A percentile compares a stretch with the other conserved stretches of the same genome.
These are phyloP conservation scores for Sindora glabra DNA, from an alignment of 306 rosid genomes.

Conservation along the genomic window DNA sequence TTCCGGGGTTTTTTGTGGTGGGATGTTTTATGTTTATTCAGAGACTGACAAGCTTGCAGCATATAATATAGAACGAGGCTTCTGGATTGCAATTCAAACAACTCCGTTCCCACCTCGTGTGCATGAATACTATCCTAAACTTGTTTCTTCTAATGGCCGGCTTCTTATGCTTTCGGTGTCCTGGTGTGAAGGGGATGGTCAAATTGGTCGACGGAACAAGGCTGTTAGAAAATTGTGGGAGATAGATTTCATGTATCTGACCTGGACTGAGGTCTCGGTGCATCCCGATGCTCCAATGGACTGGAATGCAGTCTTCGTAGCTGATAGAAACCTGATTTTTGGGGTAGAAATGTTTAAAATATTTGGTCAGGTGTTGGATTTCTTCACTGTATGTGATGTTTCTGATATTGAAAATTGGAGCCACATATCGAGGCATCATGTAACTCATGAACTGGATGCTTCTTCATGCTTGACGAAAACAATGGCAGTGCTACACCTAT, in stretches of 20 bases:
- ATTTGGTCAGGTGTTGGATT: constrained; percentile 92
- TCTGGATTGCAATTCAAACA: constrained; percentile 75
- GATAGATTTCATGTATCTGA: constrained; percentile 71
- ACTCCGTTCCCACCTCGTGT: constrained; percentile 68
- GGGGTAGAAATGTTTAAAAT: constrained; percentile 98
- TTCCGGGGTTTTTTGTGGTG: constrained; percentile 82
- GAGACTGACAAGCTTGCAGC: constrained; percentile 86
- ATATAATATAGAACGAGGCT: constrained; percentile 72
- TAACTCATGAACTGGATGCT: constrained; percentile 87
- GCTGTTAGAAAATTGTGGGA: constrained; percentile 97
- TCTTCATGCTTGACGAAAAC: constrained; percentile 86
- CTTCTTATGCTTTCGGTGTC: constrained; percentile 83
- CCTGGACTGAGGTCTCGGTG: constrained; percentile 79
- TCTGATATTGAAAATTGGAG: constrained; percentile 66
- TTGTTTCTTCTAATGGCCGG: constrained; percentile 65
- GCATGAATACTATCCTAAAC: constrained; percentile 83
- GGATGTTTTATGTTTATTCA: constrained; percentile 85
- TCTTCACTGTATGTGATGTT: constrained; percentile 79
- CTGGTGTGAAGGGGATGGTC: constrained; percentile 99
- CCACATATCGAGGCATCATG: constrained; percentile 73
- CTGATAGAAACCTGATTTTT: constrained; percentile 67
- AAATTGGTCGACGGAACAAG: constrained; percentile 86
- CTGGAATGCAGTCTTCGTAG: constrained; percentile 87
- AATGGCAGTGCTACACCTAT: constrained; percentile 77
- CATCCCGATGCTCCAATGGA: constrained; percentile 99